These are phyloP conservation scores for Plantago ovata DNA, from an alignment of 257 asterid genomes.

Conservation along the genomic window DNA sequence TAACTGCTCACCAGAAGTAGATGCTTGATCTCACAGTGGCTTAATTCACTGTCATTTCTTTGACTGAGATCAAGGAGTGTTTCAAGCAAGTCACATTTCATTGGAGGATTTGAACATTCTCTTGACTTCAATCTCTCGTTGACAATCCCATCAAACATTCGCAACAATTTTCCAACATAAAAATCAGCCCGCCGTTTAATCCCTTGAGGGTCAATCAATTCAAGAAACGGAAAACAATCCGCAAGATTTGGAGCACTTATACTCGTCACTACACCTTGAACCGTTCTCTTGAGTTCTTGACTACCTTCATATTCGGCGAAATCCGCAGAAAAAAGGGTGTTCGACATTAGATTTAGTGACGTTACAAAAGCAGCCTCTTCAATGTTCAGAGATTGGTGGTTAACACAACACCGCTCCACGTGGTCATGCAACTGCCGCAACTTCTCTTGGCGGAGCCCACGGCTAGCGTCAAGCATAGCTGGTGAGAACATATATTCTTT, in stretches of 20 bases:
- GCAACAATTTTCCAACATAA: slow-evolving; percentile 18
- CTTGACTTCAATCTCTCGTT: slow-evolving; percentile 15
- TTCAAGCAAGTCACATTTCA: slow-evolving; percentile 23
- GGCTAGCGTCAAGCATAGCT: slow-evolving; percentile 23
- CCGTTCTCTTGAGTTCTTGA: slow-evolving; percentile 30
- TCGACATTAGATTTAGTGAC: slow-evolving; percentile 34
- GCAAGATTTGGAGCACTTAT: slow-evolving; percentile 28
- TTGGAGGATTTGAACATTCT: not conserved
- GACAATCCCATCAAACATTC: slow-evolving; percentile 6
- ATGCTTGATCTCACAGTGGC: slow-evolving; percentile 13
- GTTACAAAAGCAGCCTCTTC: slow-evolving; percentile 34
- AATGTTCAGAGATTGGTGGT: slow-evolving; percentile 24
- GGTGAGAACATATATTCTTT: slow-evolving; percentile 30
- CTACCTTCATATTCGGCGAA: slow-evolving; percentile 18
- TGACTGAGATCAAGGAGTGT: slow-evolving; percentile 20
- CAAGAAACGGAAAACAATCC: slow-evolving; percentile 30
- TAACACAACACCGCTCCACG: slow-evolving; percentile 14
- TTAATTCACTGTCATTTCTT: slow-evolving; percentile 14
- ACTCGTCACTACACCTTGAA: slow-evolving; percentile 25
- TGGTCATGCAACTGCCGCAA: slow-evolving; percentile 19
- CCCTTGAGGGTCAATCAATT: slow-evolving; percentile 34
- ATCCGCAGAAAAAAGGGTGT: slow-evolving; percentile 29
- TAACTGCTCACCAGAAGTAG: slow-evolving; percentile 14
- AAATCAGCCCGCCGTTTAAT: slow-evolving; percentile 10
- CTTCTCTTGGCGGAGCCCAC: slow-evolving; percentile 22